phyloP scores from a whole-genome alignment of 2,329 filamentous ascomycete genomes.

The Fusarium irregulare region DNA sequence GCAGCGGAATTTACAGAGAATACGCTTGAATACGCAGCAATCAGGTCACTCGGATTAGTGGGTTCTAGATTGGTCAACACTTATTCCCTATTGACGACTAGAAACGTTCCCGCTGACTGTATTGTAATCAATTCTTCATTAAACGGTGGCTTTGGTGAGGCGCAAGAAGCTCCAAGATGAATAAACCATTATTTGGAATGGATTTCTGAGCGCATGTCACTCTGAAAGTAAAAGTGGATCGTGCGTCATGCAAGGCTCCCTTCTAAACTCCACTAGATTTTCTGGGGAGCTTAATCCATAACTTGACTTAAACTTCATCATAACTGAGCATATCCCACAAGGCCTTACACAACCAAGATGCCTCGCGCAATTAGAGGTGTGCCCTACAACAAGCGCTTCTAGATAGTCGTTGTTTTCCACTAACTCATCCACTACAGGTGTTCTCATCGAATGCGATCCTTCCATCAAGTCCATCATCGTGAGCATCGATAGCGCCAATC shows the following conservation, averaged over 20 bases:
- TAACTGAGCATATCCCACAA: not conserved
- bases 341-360: slow-evolving; percentile 54
- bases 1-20: slow-evolving; percentile 1
- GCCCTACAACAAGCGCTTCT: slow-evolving; percentile 4
- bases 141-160: slow-evolving; percentile 26
- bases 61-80: not conserved
- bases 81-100: not conserved
- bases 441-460: slow-evolving; percentile 84
- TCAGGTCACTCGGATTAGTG: not conserved
- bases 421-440: slow-evolving; percentile 59
- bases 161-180: slow-evolving; percentile 19
- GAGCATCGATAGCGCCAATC: slow-evolving; percentile 76
- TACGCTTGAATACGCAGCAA: not conserved
- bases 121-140: not conserved
- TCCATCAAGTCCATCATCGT: slow-evolving; percentile 88
- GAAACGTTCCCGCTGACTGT: slow-evolving; percentile 1
- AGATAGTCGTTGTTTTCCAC: not conserved
- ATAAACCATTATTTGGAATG: slow-evolving; percentile 26
- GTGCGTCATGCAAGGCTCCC: slow-evolving; percentile 22
- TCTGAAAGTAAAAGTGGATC: not conserved
- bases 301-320: slow-evolving; percentile 10
- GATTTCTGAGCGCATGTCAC: slow-evolving; percentile 7
- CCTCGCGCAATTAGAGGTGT: slow-evolving; percentile 68
- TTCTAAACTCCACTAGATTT: slow-evolving; percentile 13
- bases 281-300: slow-evolving; percentile 11